Percentiles rank a stretch among this genome's conserved stretches.
Conservation (phyloP, 2,329 filamentous ascomycete genomes). For the Gaeumannomyces tritici region DNA sequence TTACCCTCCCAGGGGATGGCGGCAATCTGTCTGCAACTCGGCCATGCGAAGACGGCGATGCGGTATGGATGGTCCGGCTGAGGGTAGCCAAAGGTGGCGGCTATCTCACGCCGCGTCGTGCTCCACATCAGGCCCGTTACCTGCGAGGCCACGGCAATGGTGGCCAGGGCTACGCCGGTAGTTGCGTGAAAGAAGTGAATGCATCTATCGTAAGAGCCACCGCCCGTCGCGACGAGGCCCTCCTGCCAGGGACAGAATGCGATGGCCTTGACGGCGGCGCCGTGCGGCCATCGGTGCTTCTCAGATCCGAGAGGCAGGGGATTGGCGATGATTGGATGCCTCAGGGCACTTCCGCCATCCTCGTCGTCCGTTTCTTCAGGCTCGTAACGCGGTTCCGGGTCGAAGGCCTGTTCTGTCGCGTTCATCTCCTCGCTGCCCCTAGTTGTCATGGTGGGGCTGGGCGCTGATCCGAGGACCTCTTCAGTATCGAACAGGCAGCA, state of each 20-base stretch:
- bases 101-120: constrained; percentile 74
- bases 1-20: constrained; percentile 77
- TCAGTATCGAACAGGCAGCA: constrained; percentile 72
- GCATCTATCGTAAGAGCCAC: constrained; percentile 87
- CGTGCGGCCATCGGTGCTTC: constrained; percentile 67
- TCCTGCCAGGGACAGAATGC: constrained; percentile 94
- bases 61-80: constrained; percentile 83
- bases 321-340: constrained; percentile 1
- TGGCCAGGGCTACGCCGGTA: constrained; percentile 76
- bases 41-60: constrained; percentile 92
- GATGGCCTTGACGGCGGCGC: constrained; percentile 89
- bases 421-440: neutral
- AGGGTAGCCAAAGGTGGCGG: constrained; percentile 86
- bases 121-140: constrained; percentile 92
- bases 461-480: constrained; percentile 33
- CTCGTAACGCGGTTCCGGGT: neutral
- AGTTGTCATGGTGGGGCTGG: neutral
- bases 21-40: constrained; percentile 75
- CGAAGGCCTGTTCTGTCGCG: neutral
- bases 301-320: constrained; percentile 43
- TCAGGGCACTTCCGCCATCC: neutral
- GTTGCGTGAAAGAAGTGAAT: constrained; percentile 92
- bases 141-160: constrained; percentile 86
- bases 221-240: constrained; percentile 78
- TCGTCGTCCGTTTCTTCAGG: constrained; percentile 1